phyloP scores from a whole-genome alignment of 371 early-diverging fungal species.

The Massospora cicadina region DNA sequence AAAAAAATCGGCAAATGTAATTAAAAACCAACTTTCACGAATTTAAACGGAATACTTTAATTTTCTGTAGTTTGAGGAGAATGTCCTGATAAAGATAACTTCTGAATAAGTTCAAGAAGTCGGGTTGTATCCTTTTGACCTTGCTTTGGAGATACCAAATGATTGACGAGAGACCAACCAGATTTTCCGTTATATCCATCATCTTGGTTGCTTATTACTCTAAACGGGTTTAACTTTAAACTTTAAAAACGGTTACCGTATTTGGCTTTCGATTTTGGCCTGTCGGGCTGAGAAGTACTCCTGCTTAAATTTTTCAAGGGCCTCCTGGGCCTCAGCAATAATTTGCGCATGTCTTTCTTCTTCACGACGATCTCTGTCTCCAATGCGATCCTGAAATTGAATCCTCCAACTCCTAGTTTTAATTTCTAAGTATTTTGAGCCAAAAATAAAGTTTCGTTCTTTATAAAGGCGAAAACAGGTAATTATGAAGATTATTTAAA shows the following conservation, averaged over 20 bases:
- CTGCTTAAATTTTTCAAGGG: background rate
- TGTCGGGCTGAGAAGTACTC: background rate
- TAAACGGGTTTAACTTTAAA: background rate
- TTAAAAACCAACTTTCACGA: too few relatives aligned
- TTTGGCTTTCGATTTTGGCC: background rate
- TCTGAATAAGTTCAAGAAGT: background rate
- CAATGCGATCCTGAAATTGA: conserved; percentile 7
- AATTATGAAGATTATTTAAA: too few relatives aligned
- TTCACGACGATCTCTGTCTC: conserved; percentile 2
- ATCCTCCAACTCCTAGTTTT: conserved; percentile 1
- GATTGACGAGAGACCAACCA: background rate
- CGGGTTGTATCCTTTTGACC: background rate
- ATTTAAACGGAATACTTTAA: too few relatives aligned
- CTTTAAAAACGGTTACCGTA: background rate
- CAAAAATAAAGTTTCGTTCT: too few relatives aligned
- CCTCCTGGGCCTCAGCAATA: background rate
- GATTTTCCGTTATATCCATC: conserved; percentile 3
- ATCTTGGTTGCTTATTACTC: background rate
- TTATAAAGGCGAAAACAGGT: too few relatives aligned
- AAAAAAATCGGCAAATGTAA: too few relatives aligned
- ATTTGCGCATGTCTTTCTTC: background rate
- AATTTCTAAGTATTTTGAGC: too few relatives aligned
- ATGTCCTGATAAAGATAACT: background rate
- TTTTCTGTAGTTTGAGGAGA: background rate
- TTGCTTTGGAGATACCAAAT: background rate